Percentiles rank a stretch among this genome's conserved stretches.
Conservation (phyloP, 2,329 filamentous ascomycete genomes). For the Fusarium devonianum region DNA sequence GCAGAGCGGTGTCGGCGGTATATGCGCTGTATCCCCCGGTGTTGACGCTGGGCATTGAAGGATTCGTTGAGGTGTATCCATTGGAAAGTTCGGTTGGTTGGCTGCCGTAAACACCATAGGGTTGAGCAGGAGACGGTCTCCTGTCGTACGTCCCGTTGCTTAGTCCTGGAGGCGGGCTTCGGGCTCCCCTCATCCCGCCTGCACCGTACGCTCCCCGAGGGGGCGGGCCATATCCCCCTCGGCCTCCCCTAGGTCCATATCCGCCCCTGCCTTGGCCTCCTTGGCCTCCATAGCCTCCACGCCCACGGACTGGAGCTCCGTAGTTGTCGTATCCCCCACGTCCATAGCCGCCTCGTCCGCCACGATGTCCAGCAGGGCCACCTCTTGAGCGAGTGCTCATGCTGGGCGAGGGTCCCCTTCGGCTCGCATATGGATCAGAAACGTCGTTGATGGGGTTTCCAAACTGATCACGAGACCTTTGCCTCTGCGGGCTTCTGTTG, state of each 20-base stretch:
- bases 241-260: slow-evolving; percentile 51
- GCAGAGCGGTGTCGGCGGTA: slow-evolving; percentile 55
- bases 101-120: slow-evolving; percentile 50
- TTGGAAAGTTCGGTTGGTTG: slow-evolving; percentile 47
- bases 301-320: slow-evolving; percentile 50
- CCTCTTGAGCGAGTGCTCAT: slow-evolving; percentile 64
- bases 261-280: slow-evolving; percentile 51
- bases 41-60: slow-evolving; percentile 44
- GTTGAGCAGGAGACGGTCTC: slow-evolving; percentile 47
- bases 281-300: slow-evolving; percentile 56
- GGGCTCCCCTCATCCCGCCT: slow-evolving; percentile 43
- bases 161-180: slow-evolving; percentile 54
- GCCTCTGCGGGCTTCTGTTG: slow-evolving; percentile 47
- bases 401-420: slow-evolving; percentile 55
- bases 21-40: slow-evolving; percentile 54
- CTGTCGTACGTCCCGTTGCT: slow-evolving; percentile 50
- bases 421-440: slow-evolving; percentile 56
- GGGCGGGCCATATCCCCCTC: slow-evolving; percentile 45
- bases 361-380: slow-evolving; percentile 54
- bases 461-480: slow-evolving; percentile 66
- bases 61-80: slow-evolving; percentile 44
- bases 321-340: slow-evolving; percentile 60
- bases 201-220: slow-evolving; percentile 44
- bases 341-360: slow-evolving; percentile 56
- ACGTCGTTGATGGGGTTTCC: slow-evolving; percentile 62